Evolutionary conservation across 164 flowering plant genomes (phyloP), one percentile per base, ranked within the genome.

Genomic region (Dillenia suffruticosa): DNA sequence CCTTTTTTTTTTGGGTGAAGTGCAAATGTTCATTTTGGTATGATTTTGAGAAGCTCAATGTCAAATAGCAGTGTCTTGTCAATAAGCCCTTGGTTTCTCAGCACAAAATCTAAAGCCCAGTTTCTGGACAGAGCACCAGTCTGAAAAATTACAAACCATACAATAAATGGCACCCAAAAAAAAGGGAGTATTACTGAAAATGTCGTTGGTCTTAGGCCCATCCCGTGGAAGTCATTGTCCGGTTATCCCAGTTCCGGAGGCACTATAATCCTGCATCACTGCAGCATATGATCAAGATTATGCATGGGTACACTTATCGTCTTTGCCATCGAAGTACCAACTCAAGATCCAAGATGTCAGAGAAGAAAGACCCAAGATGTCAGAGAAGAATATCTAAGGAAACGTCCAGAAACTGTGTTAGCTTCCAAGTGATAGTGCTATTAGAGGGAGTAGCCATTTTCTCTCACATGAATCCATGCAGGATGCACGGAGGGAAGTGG

Each of bases 211-310:
- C 74, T 80, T 58, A 96, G 94, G 50, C 88, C 96, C 48, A 65
- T 80, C 72, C 78, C 87, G 81, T 83, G 82, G 80, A 52, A 89
- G 74, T 93, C 96, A 70, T 82, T 78, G n/a, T 84, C 96, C 24
- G 97, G 97, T 73, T 93, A 93, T 64, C 97, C 98, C 70, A 90
- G 74, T 61, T 90, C 97, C 47, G 98, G 98, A 47, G 98, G 98
- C 58, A 93, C 98, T 75, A 90, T 76, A 64, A 93, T 79, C 92
- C 98, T 90, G 92, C 84, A 80, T 55, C 61, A 61, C 79, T 67
- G 76, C 56, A 66, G 40, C 40, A 32, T 5, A 32, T 5, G 7
- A 32, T 32, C 40, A 32, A 32, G 6, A 5, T 32, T 32, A 32
- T 32, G 40, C 40, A 32, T 32, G 40, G 7, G 7, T 4, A 32